These are phyloP conservation scores for Scytalidium lignicola DNA, from an alignment of 2,329 filamentous ascomycete genomes.

Conservation along the genomic window DNA sequence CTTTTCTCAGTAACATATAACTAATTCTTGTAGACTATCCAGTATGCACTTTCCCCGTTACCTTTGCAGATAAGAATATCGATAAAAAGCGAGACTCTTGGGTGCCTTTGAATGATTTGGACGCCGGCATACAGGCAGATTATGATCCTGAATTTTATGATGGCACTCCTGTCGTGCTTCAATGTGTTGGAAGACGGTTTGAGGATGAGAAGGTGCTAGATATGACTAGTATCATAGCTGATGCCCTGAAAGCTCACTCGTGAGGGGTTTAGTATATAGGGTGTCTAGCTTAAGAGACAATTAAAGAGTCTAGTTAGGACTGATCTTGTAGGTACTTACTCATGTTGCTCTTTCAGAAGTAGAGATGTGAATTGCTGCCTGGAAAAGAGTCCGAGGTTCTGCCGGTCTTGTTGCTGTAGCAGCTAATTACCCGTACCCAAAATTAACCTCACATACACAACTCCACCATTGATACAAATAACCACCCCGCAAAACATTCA, in stretches of 20 bases:
- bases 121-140: constrained; percentile 23
- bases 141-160: constrained; percentile 27
- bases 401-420: background rate
- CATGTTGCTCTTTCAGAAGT: too few species aligned
- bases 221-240: constrained; percentile 31
- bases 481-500: background rate
- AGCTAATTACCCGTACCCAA: background rate
- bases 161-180: constrained; percentile 23
- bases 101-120: constrained; percentile 23
- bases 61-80: constrained; percentile 33
- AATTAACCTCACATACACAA: background rate
- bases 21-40: constrained; percentile 23
- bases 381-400: background rate
- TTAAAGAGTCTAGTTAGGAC: too few species aligned
- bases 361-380: background rate
- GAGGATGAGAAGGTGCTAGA: constrained; percentile 31
- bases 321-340: too few species aligned
- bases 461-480: background rate
- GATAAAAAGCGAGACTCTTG: constrained; percentile 24
- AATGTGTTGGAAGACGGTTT: constrained; percentile 24
- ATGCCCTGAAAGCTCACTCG: constrained; percentile 21
- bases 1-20: background rate
- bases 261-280: too few species aligned
- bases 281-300: too few species aligned
- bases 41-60: constrained; percentile 37